Base-by-base conservation (phyloP, 1,284 basidiomycete species). In the Irpex rosettiformis region DNA sequence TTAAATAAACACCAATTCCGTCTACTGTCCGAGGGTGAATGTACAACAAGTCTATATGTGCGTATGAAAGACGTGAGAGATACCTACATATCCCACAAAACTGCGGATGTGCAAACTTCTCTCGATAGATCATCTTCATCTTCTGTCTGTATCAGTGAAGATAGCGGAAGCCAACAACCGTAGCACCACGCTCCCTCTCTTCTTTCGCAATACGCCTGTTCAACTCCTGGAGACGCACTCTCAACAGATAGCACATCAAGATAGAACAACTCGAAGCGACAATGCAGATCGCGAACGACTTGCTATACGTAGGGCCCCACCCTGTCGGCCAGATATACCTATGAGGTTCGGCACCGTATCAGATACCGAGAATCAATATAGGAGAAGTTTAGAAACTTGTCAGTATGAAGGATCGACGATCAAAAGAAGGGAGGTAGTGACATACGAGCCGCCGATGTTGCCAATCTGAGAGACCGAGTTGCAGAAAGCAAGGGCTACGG, bases 401-500 rank as follows among this genome's bases (percentile, higher is more conserved):
- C 33, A 33, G 30, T 10, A 33, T 2, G 30, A 33, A 28, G 33
- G 4, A 43, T 30, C 11, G 13, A 13, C 16, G 10, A 13, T 16
- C n/a, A 16, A 48, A 53, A 10, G 13, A 47, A 22, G 28, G 33
- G 28, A 6, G 24, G 21, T n/a, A 18, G 42, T 4, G 4, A 56
- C 57, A 18, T 53, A 58, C 61, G 91, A 89, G 64, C 91, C 89
- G 45, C 80, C 73, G 24, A 91, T 77, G 68, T 92, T 91, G 0
- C 89, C 89, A 0, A 88, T 72, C 61, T 88, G 83, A 21, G 84
- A 84, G 63, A 88, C 80, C 13, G 85, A 80, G 67, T 92, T 92
- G 59, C 89, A 83, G 58, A 89, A 73, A 0, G 89, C 91, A 37
- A 93, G 76, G 1, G 85, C 86, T 1, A 90, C 87, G 3, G 89